Percentiles rank a stretch among this genome's conserved stretches.
These are phyloP conservation scores for Naegleria fowleri DNA, from an alignment of 208 protist genomes.

Conservation along the genomic window DNA sequence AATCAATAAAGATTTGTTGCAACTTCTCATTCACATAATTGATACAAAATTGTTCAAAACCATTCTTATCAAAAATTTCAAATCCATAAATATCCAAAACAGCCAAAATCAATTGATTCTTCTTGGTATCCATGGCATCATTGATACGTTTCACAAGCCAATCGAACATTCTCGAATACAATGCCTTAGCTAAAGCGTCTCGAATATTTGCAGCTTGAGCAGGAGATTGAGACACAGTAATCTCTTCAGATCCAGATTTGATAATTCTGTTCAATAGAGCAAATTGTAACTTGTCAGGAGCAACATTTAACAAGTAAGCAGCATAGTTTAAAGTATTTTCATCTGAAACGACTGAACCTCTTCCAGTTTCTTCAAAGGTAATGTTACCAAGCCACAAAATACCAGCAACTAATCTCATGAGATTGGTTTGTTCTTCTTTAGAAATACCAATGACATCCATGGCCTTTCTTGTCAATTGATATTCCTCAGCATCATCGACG, in stretches of 20 bases:
- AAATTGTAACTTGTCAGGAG: not conserved
- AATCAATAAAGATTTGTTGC: constrained; percentile 97
- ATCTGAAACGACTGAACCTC: constrained; percentile 26
- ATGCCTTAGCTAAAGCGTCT: constrained; percentile 84
- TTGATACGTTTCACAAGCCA: constrained; percentile 91
- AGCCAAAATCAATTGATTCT: constrained; percentile 63
- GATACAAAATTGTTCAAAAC: constrained; percentile 97
- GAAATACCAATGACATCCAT: constrained; percentile 82
- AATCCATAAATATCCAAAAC: constrained; percentile 94
- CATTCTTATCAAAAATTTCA: constrained; percentile 89
- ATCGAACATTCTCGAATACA: constrained; percentile 89
- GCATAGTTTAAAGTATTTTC: not conserved
- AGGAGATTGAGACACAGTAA: not conserved
- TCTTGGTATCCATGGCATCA: constrained; percentile 59
- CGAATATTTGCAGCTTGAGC: constrained; percentile 37
- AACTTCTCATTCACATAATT: constrained; percentile 98
- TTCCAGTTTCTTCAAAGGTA: constrained; percentile 63
- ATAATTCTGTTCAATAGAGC: not conserved
- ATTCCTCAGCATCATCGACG: constrained; percentile 74
- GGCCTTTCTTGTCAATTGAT: constrained; percentile 62
- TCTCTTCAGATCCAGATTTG: not conserved
- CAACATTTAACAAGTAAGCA: constrained; percentile 5
- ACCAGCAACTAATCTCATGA: constrained; percentile 74
- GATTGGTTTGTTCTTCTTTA: constrained; percentile 55
- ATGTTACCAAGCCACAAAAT: constrained; percentile 89